Base-by-base conservation (phyloP, 2,329 filamentous ascomycete genomes). In the Parastagonospora nodorum region DNA sequence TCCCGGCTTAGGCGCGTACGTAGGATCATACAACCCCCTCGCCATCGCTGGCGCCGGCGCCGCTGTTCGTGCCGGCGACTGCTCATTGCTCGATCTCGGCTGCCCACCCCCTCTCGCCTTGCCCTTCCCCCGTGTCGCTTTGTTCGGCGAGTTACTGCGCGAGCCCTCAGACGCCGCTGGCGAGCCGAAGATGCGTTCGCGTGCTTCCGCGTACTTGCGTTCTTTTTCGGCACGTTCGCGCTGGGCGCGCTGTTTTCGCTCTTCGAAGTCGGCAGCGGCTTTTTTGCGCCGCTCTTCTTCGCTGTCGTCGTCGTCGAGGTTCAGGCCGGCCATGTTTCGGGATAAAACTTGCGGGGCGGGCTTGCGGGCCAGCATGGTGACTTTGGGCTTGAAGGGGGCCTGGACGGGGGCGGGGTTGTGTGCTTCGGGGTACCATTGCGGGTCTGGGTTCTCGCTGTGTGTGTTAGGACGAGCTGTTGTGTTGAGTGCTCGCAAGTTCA, bases 211-310 rank as follows among this genome's bases (percentile, higher is more conserved):
- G 71, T 97, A 97, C 53, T 89, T 88, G 49, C 86, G 86, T 77
- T 96, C 89, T 77, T 94, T 96, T 76, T 96, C 92, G 68, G 95
- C 92, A 8, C 86, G 84, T 63, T 96, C 90, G 42, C 84, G 82
- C 69, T 91, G 85, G 45, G 92, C 89, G 67, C 88, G 88, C 19
- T 86, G 84, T 55, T 89, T 86, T 30, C 92, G 83, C 76, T 96
- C 88, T 63, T 93, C 89, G 3, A 88, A 83, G 0, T 85, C 88
- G 37, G 85, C 83, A 61, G 86, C 85, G 15, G 81, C 78, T 56
- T 84, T 83, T 68, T 84, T 85, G 46, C 78, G 75, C 42, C 77
- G 74, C 48, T 85, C 83, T 24, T 87, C 84, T 45, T 88, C 84
- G 24, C 86, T 88, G 36, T 89, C 87, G 9, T 87, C 76, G 42